Percentiles rank a stretch among this genome's conserved stretches.
Evolutionary conservation across 2,329 filamentous ascomycete species (phyloP).

Genomic region (Pyrenophora graminea): DNA sequence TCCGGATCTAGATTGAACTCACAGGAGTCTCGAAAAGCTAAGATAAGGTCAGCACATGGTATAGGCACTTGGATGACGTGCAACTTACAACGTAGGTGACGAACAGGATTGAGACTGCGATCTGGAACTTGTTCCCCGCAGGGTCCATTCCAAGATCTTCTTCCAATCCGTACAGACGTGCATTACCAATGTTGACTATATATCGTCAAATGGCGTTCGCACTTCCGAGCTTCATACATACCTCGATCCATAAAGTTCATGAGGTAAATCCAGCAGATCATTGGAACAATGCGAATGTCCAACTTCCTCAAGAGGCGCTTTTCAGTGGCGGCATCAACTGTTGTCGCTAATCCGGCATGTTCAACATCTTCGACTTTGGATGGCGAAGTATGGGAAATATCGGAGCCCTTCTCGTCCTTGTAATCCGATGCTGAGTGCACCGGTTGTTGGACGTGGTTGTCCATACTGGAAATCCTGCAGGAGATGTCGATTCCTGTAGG

Average conservation of each 20-base stretch:
- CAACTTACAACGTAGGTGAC: conserved; percentile 31
- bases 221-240: conserved; percentile 11
- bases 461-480: conserved; percentile 6
- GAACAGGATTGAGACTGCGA: conserved; percentile 30
- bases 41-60: conserved; percentile 16
- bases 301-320: conserved; percentile 54
- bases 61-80: not conserved
- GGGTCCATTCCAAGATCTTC: conserved; percentile 24
- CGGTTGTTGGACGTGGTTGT: not conserved
- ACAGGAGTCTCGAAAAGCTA: conserved; percentile 50
- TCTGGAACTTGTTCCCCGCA: conserved; percentile 25
- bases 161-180: conserved; percentile 31
- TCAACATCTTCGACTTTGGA: conserved; percentile 22
- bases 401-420: conserved; percentile 17
- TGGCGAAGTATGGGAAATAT: conserved; percentile 3
- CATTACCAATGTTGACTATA: conserved; percentile 48
- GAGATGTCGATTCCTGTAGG: not conserved
- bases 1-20: conserved; percentile 48
- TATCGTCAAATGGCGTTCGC: not conserved
- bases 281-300: conserved; percentile 54
- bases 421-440: conserved; percentile 10
- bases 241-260: conserved; percentile 53
- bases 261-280: conserved; percentile 62
- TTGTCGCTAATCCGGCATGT: conserved; percentile 5
- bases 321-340: conserved; percentile 53